These are phyloP conservation scores for Amanita exitialis DNA, from an alignment of 768 basidiomycete genomes.

Conservation along the genomic window DNA sequence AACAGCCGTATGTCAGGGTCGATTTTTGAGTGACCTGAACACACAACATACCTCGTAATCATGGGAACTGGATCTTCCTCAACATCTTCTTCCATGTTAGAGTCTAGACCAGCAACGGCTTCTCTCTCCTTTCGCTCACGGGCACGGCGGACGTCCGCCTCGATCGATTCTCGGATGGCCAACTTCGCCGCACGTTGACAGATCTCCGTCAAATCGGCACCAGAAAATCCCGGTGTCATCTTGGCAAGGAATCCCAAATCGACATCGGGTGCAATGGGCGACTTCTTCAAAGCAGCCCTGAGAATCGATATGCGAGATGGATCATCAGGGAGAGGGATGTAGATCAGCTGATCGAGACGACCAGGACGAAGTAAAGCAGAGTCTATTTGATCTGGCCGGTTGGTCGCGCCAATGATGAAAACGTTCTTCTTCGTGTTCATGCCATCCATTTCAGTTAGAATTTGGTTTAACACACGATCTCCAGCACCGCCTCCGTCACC, in stretches of 20 bases:
- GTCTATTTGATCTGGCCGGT: conserved; percentile 94
- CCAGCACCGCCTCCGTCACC: conserved; percentile 96
- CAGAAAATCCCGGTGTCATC: conserved; percentile 95
- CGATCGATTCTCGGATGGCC: conserved; percentile 92
- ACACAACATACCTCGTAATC: conserved; percentile 55
- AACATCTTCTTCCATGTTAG: conserved; percentile 62
- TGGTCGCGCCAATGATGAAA: conserved; percentile 97
- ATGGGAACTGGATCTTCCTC: conserved; percentile 81
- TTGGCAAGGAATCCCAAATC: conserved; percentile 82
- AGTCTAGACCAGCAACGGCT: conserved; percentile 61
- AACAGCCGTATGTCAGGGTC: conserved; percentile 3
- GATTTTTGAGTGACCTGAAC: neutral
- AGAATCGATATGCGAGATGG: conserved; percentile 86
- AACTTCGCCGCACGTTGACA: conserved; percentile 97
- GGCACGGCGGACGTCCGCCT: conserved; percentile 73
- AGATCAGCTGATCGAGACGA: conserved; percentile 98
- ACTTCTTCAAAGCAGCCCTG: conserved; percentile 84
- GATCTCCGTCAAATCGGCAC: conserved; percentile 99
- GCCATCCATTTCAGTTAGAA: conserved; percentile 97
- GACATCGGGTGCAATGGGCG: conserved; percentile 75
- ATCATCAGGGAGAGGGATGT: conserved; percentile 98
- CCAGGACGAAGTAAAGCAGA: conserved; percentile 90
- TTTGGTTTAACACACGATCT: conserved; percentile 95
- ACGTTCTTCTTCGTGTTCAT: conserved; percentile 99
- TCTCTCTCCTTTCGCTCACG: conserved; percentile 78